A percentile compares a stretch with the other conserved stretches of the same genome.
Conservation (phyloP, 139 green algal genomes). For the Ettlia oleoabundans region DNA sequence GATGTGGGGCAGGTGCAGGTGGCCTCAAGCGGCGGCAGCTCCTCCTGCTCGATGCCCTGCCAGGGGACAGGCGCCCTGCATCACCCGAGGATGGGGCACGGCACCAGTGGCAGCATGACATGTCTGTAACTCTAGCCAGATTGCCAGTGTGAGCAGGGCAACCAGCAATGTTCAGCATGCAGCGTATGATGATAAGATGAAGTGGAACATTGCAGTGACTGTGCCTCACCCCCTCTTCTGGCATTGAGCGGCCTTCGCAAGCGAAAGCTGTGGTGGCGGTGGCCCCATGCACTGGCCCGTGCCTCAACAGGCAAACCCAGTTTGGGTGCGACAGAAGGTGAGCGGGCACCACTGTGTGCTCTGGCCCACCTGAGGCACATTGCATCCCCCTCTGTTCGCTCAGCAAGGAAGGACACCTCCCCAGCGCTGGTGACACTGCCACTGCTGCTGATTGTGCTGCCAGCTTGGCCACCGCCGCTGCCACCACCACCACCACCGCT, state of each 20-base stretch:
- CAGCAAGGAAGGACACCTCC: constrained; percentile 15
- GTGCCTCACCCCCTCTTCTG: too few species aligned
- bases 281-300: too few species aligned
- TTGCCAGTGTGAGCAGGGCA: too few species aligned
- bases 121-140: not conserved
- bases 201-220: too few species aligned
- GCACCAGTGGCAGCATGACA: not conserved
- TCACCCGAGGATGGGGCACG: not conserved
- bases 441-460: not conserved
- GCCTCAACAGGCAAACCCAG: too few species aligned
- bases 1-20: constrained; percentile 7
- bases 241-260: too few species aligned
- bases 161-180: too few species aligned
- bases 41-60: constrained; percentile 25
- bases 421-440: not conserved
- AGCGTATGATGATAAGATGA: too few species aligned
- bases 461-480: not conserved
- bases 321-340: too few species aligned
- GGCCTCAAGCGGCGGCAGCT: not conserved
- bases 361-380: constrained; percentile 24
- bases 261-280: too few species aligned
- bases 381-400: constrained; percentile 19
- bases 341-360: too few species aligned
- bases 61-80: constrained; percentile 24
- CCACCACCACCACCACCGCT: not conserved